Conservation (phyloP, 495 filamentous ascomycete genomes). For the Hypomontagnella submonticulosa region DNA sequence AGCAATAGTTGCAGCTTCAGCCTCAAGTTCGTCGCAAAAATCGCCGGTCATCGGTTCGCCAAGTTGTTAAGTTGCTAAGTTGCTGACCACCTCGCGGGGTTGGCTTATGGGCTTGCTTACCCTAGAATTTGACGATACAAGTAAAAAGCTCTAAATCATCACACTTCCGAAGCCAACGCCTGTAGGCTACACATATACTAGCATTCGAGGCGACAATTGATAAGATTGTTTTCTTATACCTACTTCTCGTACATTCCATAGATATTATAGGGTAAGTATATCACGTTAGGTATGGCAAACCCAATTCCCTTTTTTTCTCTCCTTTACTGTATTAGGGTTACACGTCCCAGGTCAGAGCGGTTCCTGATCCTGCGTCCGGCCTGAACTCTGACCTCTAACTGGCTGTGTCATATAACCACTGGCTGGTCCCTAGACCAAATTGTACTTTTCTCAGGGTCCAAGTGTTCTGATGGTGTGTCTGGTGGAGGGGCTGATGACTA, state of each 20-base stretch:
- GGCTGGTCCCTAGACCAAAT: conserved; percentile 6
- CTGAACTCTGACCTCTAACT: conserved; percentile 19
- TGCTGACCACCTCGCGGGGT: conserved; percentile 6
- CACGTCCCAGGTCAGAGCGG: not conserved
- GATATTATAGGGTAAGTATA: too few species aligned
- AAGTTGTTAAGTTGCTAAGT: too few species aligned
- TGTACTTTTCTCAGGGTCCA: conserved; percentile 22
- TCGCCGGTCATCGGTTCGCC: conserved; percentile 34
- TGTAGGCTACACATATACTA: too few species aligned
- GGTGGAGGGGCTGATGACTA: conserved; percentile 23
- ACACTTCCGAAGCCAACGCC: too few species aligned
- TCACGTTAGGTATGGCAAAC: too few species aligned
- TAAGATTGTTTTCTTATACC: not conserved
- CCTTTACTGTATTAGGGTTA: conserved; percentile 11
- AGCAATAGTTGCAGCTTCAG: conserved; percentile 9
- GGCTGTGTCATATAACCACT: too few species aligned
- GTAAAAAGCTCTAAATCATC: too few species aligned
- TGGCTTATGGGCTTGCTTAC: not conserved
- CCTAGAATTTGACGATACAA: too few species aligned
- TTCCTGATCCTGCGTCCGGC: conserved; percentile 20
- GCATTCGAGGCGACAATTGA: too few species aligned
- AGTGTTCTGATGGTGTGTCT: conserved; percentile 13
- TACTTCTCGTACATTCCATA: too few species aligned
- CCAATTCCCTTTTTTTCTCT: too few species aligned
- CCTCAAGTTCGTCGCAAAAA: conserved; percentile 8